A percentile compares a stretch with the other conserved stretches of the same genome.
phyloP scores from a whole-genome alignment of 2,329 filamentous ascomycete genomes.

The Lachnellula arida region DNA sequence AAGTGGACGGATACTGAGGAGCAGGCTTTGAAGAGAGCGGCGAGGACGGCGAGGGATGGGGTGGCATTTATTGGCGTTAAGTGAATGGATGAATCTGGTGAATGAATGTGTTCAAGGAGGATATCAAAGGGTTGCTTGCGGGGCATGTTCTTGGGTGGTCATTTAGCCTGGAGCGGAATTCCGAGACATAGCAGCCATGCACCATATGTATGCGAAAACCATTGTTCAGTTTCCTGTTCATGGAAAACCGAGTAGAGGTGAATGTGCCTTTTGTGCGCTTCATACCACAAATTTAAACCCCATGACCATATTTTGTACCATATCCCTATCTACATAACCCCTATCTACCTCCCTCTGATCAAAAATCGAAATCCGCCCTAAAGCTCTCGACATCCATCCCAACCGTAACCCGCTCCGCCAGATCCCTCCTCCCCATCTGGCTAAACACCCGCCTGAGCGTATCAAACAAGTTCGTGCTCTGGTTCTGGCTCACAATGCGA shows the following conservation, averaged over 20 bases:
- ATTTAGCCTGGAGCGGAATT: too few species aligned
- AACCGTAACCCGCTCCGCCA: slow-evolving; percentile 80
- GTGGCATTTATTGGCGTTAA: slow-evolving; percentile 63
- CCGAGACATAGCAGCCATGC: too few species aligned
- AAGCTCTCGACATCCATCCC: slow-evolving; percentile 91
- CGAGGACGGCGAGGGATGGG: slow-evolving; percentile 53
- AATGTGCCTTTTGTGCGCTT: too few species aligned
- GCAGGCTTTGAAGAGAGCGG: slow-evolving; percentile 55
- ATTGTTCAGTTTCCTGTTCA: too few species aligned
- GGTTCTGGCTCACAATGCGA: slow-evolving; percentile 87
- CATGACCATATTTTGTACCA: background rate
- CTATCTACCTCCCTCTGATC: slow-evolving; percentile 13
- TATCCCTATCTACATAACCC: background rate
- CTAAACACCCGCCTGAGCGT: slow-evolving; percentile 92
- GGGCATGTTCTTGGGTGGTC: too few species aligned
- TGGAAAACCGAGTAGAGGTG: too few species aligned
- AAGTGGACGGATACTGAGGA: slow-evolving; percentile 65
- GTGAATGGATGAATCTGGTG: slow-evolving; percentile 33
- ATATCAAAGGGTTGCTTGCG: too few species aligned
- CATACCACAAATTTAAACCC: too few species aligned
- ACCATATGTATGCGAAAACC: too few species aligned
- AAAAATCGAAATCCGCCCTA: slow-evolving; percentile 87
- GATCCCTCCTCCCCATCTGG: slow-evolving; percentile 85
- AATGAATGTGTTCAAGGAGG: too few species aligned
- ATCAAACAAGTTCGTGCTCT: slow-evolving; percentile 95